These are phyloP conservation scores for Cercophora sp. DNA, from an alignment of 495 filamentous ascomycete genomes.

Conservation along the genomic window DNA sequence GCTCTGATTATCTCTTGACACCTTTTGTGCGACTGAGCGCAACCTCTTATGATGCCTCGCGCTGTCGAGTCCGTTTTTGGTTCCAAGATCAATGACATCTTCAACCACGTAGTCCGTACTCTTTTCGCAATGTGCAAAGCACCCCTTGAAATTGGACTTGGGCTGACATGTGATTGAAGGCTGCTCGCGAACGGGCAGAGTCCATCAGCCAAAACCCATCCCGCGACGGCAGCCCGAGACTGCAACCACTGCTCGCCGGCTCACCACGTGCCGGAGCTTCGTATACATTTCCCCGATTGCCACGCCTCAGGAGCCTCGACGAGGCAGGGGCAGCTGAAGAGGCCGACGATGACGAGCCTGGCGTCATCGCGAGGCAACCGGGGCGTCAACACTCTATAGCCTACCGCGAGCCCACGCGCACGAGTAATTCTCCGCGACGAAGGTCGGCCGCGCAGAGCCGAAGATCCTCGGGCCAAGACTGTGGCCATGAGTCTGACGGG, in stretches of 20 bases:
- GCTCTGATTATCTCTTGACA: neutral
- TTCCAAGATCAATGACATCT: slow-evolving; percentile 17
- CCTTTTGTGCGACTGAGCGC: neutral
- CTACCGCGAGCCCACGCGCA: slow-evolving; percentile 34
- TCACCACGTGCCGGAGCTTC: slow-evolving; percentile 9
- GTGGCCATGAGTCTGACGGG: slow-evolving; percentile 6
- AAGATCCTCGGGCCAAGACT: slow-evolving; percentile 7
- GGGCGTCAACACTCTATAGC: slow-evolving; percentile 20
- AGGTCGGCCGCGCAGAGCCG: slow-evolving; percentile 12
- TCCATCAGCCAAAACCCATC: slow-evolving; percentile 15
- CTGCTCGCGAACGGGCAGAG: slow-evolving; percentile 31
- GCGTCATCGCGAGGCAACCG: slow-evolving; percentile 30
- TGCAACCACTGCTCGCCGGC: slow-evolving; percentile 21
- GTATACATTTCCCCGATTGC: slow-evolving; percentile 7
- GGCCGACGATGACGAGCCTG: slow-evolving; percentile 26
- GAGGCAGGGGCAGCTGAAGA: slow-evolving; percentile 14
- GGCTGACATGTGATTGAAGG: slow-evolving; percentile 12
- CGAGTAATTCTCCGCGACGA: slow-evolving; percentile 17
- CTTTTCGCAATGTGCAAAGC: neutral
- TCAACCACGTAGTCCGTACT: slow-evolving; percentile 22
- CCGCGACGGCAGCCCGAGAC: slow-evolving; percentile 16
- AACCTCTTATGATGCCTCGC: slow-evolving; percentile 15
- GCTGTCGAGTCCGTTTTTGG: slow-evolving; percentile 18
- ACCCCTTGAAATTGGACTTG: neutral
- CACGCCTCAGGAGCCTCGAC: neutral